Conservation (phyloP, 1,284 basidiomycete species). For the Mycena sp. region DNA sequence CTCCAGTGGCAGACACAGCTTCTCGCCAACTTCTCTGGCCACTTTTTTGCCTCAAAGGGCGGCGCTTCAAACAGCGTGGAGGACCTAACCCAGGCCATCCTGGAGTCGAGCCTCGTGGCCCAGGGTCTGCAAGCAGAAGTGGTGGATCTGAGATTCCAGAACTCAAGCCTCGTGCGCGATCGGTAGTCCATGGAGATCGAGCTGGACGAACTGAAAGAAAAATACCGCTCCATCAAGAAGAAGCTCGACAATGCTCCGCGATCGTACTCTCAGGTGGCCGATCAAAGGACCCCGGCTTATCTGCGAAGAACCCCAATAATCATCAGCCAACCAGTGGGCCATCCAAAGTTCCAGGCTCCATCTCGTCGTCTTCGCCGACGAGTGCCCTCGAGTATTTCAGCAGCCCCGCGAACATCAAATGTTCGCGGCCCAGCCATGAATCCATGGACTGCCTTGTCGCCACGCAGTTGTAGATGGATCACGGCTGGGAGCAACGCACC, state of each 20-base stretch:
- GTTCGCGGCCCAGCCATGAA: constrained; percentile 4
- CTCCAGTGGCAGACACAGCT: constrained; percentile 73
- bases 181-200: constrained; percentile 43
- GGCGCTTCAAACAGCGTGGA: constrained; percentile 24
- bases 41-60: constrained; percentile 54
- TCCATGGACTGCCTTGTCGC: constrained; percentile 20
- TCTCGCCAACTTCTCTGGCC: constrained; percentile 64
- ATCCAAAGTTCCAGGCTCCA: constrained; percentile 4
- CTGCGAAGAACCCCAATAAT: neutral
- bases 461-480: constrained; percentile 19
- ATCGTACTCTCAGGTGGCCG: neutral
- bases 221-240: constrained; percentile 31
- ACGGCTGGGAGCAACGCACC: constrained; percentile 16
- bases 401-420: constrained; percentile 18
- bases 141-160: constrained; percentile 45
- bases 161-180: constrained; percentile 42
- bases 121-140: constrained; percentile 54
- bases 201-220: constrained; percentile 40
- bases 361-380: neutral
- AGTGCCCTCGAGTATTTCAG: constrained; percentile 29
- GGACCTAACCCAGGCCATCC: constrained; percentile 46
- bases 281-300: neutral
- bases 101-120: constrained; percentile 58
- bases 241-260: neutral
- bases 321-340: constrained; percentile 9